Conservation (phyloP, 1,284 basidiomycete genomes). For the Phellopilus nigrolimitatus region DNA sequence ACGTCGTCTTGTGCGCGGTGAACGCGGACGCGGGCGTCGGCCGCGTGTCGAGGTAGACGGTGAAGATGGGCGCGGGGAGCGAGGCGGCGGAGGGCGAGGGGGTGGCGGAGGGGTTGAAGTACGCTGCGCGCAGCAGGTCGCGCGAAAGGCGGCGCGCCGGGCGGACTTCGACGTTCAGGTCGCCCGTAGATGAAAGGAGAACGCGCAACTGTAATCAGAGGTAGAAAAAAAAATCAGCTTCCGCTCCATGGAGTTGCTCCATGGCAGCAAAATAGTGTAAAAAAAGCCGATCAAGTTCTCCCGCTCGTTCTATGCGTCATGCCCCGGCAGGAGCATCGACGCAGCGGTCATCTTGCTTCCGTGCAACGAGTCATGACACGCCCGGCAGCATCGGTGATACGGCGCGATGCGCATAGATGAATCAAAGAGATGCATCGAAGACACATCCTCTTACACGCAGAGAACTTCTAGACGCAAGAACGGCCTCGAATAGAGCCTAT, state of each 20-base stretch:
- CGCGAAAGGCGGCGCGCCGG: constrained; percentile 33
- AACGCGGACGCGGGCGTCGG: constrained; percentile 51
- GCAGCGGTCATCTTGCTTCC: too few relatives aligned
- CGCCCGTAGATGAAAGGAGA: constrained; percentile 41
- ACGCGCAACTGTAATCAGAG: constrained; percentile 50
- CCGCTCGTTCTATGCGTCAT: too few relatives aligned
- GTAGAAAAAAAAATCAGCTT: not conserved
- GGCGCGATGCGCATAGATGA: too few relatives aligned
- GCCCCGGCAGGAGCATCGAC: too few relatives aligned
- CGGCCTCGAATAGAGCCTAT: too few relatives aligned
- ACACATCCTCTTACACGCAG: too few relatives aligned
- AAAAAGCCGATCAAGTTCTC: not conserved
- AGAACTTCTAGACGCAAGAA: too few relatives aligned
- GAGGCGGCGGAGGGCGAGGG: constrained; percentile 27
- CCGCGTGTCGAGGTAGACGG: constrained; percentile 48
- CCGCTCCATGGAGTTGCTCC: not conserved
- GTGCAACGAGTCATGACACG: too few relatives aligned
- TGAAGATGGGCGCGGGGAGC: constrained; percentile 28
- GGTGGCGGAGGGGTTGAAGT: constrained; percentile 33
- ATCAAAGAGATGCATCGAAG: too few relatives aligned
- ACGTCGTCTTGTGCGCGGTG: constrained; percentile 66
- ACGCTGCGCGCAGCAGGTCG: constrained; percentile 42
- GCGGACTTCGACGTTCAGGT: constrained; percentile 39
- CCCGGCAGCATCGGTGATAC: too few relatives aligned
- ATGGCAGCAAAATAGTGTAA: not conserved